Percentiles rank a stretch among this genome's conserved stretches.
phyloP scores from a whole-genome alignment of 768 basidiomycete species.

The Phlebiopsis gigantea region DNA sequence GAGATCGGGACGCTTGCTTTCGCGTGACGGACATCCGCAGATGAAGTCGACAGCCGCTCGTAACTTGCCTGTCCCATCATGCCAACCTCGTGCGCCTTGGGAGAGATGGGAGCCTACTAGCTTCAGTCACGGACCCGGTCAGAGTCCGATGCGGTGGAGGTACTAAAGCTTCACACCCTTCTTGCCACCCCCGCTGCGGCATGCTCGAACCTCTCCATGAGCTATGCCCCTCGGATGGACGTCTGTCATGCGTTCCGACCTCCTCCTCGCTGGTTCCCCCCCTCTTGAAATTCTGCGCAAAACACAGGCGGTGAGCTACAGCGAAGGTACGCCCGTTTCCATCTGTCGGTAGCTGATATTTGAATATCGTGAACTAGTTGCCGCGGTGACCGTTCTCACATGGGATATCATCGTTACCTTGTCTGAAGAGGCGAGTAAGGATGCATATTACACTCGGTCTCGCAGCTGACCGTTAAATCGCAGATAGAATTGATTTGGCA shows the following conservation, averaged over 20 bases:
- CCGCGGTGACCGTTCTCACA: slow-evolving; percentile 12
- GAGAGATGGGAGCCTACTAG: too few relatives aligned
- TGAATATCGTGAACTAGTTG: slow-evolving; percentile 1
- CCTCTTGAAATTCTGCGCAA: background rate
- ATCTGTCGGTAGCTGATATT: background rate
- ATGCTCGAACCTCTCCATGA: background rate
- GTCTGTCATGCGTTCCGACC: background rate
- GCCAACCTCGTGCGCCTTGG: too few relatives aligned
- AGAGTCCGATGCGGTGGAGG: too few relatives aligned
- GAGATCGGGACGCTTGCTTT: background rate
- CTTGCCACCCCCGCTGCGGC: too few relatives aligned
- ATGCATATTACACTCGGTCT: background rate
- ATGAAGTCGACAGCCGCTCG: too few relatives aligned
- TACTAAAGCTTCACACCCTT: too few relatives aligned
- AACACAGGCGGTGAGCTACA: slow-evolving; percentile 10
- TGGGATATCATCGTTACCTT: slow-evolving; percentile 16
- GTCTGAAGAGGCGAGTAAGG: slow-evolving; percentile 14
- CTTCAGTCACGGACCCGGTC: too few relatives aligned
- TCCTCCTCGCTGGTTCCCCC: background rate
- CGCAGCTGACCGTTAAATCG: background rate
- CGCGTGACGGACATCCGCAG: background rate
- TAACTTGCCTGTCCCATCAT: too few relatives aligned
- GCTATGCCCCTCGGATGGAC: background rate
- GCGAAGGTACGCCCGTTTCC: slow-evolving; percentile 5
- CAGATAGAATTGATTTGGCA: slow-evolving; percentile 23